A percentile compares a stretch with the other conserved stretches of the same genome.
Evolutionary conservation across 805 yeast genomes (phyloP).

Genomic region (Yarrowia bubula): DNA sequence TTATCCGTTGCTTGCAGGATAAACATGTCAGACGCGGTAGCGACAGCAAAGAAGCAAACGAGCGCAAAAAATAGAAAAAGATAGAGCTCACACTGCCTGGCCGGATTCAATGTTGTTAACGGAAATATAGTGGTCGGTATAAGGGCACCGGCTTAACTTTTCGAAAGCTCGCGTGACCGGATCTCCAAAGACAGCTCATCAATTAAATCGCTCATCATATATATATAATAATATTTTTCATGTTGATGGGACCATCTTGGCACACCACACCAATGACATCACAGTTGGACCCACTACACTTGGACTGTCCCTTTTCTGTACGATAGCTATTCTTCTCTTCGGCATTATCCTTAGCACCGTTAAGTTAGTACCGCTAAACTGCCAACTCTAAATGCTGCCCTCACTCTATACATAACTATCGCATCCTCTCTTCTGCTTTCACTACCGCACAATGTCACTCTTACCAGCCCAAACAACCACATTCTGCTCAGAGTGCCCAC

Average conservation of each 20-base stretch:
- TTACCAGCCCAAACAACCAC: not conserved
- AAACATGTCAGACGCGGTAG: not conserved
- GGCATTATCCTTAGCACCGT: constrained; percentile 1
- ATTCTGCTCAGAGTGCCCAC: constrained; percentile 24
- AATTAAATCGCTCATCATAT: no score
- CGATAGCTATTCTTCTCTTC: not conserved
- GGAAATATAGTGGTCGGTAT: no score
- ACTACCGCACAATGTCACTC: not conserved
- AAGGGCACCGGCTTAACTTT: no score
- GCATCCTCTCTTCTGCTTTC: not conserved
- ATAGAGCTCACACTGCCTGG: not conserved
- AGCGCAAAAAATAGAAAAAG: not conserved
- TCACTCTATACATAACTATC: not conserved
- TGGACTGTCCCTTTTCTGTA: no score
- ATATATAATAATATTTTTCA: no score
- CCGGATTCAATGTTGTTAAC: no score
- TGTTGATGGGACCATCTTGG: no score
- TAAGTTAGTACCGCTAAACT: constrained; percentile 2
- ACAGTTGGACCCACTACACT: no score
- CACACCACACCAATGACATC: no score
- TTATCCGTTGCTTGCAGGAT: constrained; percentile 6
- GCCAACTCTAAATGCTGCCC: constrained; percentile 11
- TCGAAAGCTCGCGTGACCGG: not conserved
- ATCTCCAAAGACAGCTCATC: not conserved
- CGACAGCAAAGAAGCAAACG: constrained; percentile 13